These are phyloP conservation scores for Blastocystis sp. DNA, from an alignment of 352 stramenopile species.

Conservation along the genomic window DNA sequence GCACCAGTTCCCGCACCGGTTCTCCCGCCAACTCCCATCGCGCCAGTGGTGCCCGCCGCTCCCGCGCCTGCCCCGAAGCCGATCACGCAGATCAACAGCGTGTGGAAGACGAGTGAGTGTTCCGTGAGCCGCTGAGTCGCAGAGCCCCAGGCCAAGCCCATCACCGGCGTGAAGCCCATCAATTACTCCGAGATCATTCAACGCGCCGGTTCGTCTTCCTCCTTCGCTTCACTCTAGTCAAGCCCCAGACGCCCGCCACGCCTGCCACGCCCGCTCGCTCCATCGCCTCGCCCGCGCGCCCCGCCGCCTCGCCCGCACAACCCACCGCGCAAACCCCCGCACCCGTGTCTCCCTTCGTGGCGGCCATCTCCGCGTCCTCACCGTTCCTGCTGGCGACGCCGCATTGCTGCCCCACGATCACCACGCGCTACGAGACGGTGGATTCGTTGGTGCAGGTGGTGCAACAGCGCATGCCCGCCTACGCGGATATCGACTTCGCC, in stretches of 20 bases:
- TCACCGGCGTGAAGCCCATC: slow-evolving; percentile 5
- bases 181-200: slow-evolving; percentile 57
- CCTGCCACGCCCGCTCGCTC: no score
- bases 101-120: not conserved
- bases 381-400: slow-evolving; percentile 1
- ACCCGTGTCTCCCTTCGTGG: not conserved
- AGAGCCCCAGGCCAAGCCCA: not conserved
- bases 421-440: not conserved
- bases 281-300: not conserved
- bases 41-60: not conserved
- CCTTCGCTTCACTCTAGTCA: not conserved
- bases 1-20: not conserved
- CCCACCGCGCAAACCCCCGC: not conserved
- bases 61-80: not conserved
- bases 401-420: not conserved
- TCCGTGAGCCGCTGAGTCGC: not conserved
- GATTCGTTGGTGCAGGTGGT: not conserved
- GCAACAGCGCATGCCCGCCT: not conserved
- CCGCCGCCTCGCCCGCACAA: not conserved
- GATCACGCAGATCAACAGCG: no score
- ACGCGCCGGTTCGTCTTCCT: not conserved
- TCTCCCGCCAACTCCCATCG: not conserved
- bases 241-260: no score
- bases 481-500: not conserved
- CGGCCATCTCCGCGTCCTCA: not conserved